Evolutionary conservation across 257 asterid genomes (phyloP).

Genomic region (Rubia yunnanensis): DNA sequence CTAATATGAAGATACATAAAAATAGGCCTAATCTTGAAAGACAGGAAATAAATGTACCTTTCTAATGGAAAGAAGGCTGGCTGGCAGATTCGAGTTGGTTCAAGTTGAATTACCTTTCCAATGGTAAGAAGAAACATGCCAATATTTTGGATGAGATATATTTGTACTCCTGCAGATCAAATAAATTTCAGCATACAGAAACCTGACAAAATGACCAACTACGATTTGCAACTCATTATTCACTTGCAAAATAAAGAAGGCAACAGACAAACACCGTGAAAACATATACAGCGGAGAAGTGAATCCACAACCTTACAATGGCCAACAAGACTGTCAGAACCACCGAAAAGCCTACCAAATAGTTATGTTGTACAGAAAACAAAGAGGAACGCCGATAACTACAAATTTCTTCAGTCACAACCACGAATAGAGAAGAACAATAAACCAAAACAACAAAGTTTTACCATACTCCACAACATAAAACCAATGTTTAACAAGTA

Average conservation of each 20-base stretch:
- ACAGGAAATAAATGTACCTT: slow-evolving; percentile 34
- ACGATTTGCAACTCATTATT: slow-evolving; percentile 7
- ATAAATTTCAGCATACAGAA: slow-evolving; percentile 10
- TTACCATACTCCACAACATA: neutral
- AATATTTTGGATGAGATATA: slow-evolving; percentile 65
- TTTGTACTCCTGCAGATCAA: slow-evolving; percentile 69
- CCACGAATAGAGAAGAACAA: neutral
- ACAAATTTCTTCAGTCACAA: no score
- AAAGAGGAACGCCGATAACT: no score
- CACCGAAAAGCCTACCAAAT: neutral
- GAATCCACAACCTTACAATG: slow-evolving; percentile 91
- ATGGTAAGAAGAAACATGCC: slow-evolving; percentile 52
- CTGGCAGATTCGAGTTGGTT: slow-evolving; percentile 55
- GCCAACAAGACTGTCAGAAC: slow-evolving; percentile 18
- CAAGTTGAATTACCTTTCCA: no score
- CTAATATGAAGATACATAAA: neutral
- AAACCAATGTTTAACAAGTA: neutral
- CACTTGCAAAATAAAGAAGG: slow-evolving; percentile 85
- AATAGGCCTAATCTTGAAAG: neutral
- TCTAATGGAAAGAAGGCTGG: slow-evolving; percentile 53
- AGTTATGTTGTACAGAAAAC: no score
- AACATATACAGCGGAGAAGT: slow-evolving; percentile 72
- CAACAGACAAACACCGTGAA: slow-evolving; percentile 94
- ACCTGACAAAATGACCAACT: slow-evolving; percentile 2
- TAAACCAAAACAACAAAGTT: neutral